phyloP scores from a whole-genome alignment of 2,329 filamentous ascomycete species.

The Leptodontidium sp. region DNA sequence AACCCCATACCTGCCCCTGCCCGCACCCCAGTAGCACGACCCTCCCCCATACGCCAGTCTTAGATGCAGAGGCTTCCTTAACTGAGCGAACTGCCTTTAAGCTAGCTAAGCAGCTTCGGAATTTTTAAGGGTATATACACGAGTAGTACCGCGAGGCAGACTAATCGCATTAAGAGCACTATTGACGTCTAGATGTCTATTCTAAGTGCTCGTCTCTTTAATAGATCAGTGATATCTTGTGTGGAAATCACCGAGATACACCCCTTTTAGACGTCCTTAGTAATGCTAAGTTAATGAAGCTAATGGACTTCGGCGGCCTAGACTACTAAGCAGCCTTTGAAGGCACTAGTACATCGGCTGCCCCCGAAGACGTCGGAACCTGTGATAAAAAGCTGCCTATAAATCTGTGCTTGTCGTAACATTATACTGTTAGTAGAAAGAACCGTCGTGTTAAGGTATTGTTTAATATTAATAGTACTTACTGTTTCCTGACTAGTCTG shows the following conservation, averaged over 20 bases:
- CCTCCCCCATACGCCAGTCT: no score
- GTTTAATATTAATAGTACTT: background rate
- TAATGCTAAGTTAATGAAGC: background rate
- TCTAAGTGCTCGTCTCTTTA: background rate
- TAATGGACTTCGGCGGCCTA: background rate
- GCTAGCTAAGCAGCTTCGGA: background rate
- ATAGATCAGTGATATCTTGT: background rate
- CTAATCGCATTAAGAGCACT: background rate
- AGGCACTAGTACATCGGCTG: background rate
- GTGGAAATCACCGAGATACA: no score
- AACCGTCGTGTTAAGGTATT: background rate
- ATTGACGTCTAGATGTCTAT: background rate
- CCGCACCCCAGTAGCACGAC: no score
- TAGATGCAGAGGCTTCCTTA: no score
- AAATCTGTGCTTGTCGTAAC: background rate
- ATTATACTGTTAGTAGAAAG: background rate
- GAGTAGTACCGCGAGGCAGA: background rate
- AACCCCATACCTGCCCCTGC: no score
- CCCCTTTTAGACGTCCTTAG: no score
- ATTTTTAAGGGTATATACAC: background rate
- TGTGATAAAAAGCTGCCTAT: background rate
- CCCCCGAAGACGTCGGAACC: background rate
- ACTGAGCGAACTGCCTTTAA: background rate
- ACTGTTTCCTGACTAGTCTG: background rate
- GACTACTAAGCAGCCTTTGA: background rate